These are phyloP conservation scores for Canavalia gladiata DNA, from an alignment of 306 rosid genomes.

Conservation along the genomic window DNA sequence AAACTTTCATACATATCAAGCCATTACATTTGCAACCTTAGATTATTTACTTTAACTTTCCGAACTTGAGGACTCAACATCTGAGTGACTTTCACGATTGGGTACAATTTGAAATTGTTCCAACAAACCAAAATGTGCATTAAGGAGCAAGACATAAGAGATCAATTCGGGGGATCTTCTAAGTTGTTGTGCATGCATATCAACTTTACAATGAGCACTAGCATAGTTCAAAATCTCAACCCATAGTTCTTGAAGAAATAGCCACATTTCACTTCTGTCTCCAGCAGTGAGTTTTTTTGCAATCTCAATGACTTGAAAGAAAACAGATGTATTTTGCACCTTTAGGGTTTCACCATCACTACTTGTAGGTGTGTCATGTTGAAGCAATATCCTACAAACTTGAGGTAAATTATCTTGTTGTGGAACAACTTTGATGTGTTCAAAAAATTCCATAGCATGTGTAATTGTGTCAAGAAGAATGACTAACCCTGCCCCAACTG, in stretches of 20 bases:
- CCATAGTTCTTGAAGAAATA: too few species aligned
- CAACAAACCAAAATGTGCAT: neutral
- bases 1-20: too few species aligned
- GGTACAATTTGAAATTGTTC: neutral
- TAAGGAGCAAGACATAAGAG: neutral
- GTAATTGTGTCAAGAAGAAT: neutral
- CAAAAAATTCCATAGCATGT: neutral
- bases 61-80: too few species aligned
- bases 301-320: neutral
- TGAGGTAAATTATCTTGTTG: neutral
- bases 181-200: too few species aligned
- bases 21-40: too few species aligned
- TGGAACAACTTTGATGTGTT: neutral
- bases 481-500: neutral
- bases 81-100: too few species aligned
- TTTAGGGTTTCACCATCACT: neutral
- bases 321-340: neutral
- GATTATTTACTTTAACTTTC: too few species aligned
- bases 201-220: too few species aligned
- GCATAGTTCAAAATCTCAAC: too few species aligned
- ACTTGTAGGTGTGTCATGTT: neutral
- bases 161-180: too few species aligned
- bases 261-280: too few species aligned
- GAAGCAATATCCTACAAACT: neutral
- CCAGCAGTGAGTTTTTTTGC: too few species aligned